Base-by-base conservation (phyloP, 257 asterid genomes). In the Handroanthus guayacan region DNA sequence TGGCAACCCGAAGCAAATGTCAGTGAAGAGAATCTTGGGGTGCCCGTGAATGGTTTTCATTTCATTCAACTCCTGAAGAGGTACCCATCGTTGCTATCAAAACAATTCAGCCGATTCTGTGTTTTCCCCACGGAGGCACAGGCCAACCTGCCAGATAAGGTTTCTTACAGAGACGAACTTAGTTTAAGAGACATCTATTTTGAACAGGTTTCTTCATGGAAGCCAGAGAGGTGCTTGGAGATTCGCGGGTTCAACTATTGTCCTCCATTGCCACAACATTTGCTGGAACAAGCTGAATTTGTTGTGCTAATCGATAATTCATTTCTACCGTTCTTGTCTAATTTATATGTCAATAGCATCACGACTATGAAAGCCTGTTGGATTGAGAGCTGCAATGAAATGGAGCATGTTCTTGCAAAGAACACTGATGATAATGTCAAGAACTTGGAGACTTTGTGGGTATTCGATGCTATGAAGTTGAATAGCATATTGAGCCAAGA, bases 371-470 rank as follows among this genome's bases (percentile, higher is more conserved):
- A 81, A 75, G 78, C 71, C 2, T 86, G 87, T 67, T 86, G 87
- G 90, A 83, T 86, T 20, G 87, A 81, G 77, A 79, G 84, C 6
- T 86, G 87, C 79, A 75, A 69, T 31, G 73, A 74, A 44, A 73
- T 83, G 83, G 54, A 74, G 79, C 50, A 81, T 70, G 77, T 79
- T 6, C 14, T 79, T 6, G 41, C 14, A 38, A 54, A 36, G 20
- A 52, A 54, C 12, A 3, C 31, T n/a, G 54, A 61, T 43, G 62
- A 64, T 3, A 9, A 2, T 12, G 55, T 75, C 36, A 52, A 71
- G 3, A 51, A 55, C 4, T 55, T 81, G 8, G 81, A 83, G 75
- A 81, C 14, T 16, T 31, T 83, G 16, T 76, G 82, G 80, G 66
- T 81, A 72, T 80, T 82, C 44, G 62, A 78, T 67, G 82, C 25